phyloP scores from a whole-genome alignment of 345 rosid genomes.

The Pelargonium nanum region DNA sequence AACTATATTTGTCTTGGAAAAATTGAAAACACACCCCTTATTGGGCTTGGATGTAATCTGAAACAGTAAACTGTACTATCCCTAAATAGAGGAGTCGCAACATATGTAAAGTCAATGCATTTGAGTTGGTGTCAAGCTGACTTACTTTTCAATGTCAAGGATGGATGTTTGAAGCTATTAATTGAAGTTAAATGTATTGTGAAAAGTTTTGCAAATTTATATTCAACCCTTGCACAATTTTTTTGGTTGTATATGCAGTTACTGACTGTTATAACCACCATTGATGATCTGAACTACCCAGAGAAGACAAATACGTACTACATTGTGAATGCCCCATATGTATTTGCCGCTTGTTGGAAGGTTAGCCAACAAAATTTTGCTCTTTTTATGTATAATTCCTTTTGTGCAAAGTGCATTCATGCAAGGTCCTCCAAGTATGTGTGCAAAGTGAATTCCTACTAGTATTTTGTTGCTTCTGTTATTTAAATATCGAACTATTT shows the following conservation, averaged over 20 bases:
- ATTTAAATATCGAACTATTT: background rate
- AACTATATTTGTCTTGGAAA: background rate
- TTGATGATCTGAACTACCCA: constrained; percentile 93
- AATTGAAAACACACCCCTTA: background rate
- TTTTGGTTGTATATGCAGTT: constrained; percentile 39
- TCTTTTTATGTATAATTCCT: background rate
- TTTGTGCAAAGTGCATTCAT: background rate
- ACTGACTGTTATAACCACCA: constrained; percentile 65
- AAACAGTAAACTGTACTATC: background rate
- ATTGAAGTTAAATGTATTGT: background rate
- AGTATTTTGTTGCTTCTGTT: background rate
- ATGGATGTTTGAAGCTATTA: background rate
- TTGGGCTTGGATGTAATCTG: background rate
- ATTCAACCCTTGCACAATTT: background rate
- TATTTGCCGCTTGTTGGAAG: constrained; percentile 96
- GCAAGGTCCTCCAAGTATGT: background rate
- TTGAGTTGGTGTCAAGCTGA: background rate
- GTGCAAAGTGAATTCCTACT: background rate
- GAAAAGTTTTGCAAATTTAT: background rate
- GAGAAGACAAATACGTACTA: constrained; percentile 85
- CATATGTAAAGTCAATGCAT: background rate
- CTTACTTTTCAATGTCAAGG: background rate
- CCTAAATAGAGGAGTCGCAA: background rate
- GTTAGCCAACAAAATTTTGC: constrained; percentile 17
- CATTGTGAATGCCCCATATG: constrained; percentile 79